These are phyloP conservation scores for Blastocystis sp. DNA, from an alignment of 352 stramenopile genomes.

Conservation along the genomic window DNA sequence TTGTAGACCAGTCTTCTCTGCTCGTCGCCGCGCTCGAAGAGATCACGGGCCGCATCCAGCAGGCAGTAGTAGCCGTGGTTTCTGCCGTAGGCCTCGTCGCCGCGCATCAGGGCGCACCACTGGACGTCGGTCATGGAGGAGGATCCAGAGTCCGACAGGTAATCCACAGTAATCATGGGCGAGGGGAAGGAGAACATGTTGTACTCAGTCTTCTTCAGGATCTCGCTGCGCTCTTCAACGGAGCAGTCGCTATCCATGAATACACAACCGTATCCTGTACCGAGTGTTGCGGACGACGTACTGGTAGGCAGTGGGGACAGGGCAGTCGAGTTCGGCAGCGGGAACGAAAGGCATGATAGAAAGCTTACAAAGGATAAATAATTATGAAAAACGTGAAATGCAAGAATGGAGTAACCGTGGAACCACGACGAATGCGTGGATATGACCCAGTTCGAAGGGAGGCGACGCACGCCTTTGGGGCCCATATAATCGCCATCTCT, in stretches of 20 bases:
- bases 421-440: neutral
- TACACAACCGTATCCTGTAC: neutral
- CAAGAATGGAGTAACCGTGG: conserved; percentile 54
- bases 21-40: conserved; percentile 68
- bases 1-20: conserved; percentile 69
- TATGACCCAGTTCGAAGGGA: conserved; percentile 3
- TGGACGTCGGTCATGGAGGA: conserved; percentile 69
- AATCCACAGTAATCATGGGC: conserved; percentile 69
- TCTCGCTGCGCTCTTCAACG: conserved; percentile 54
- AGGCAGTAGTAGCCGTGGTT: conserved; percentile 70
- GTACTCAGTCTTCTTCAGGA: conserved; percentile 68
- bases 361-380: conserved; percentile 46
- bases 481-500: neutral
- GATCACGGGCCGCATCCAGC: conserved; percentile 59
- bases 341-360: conserved; percentile 56
- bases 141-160: conserved; percentile 68
- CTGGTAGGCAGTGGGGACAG: conserved; percentile 63
- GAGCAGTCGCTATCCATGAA: conserved; percentile 48
- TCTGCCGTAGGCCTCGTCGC: conserved; percentile 67
- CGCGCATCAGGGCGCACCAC: conserved; percentile 68
- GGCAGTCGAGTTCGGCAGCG: conserved; percentile 32
- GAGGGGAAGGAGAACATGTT: conserved; percentile 71
- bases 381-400: neutral
- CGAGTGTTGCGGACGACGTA: conserved; percentile 68
- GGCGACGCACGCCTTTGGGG: neutral